phyloP scores from a whole-genome alignment of 1,139 yeast species.

The Kodamaea anthophila region DNA sequence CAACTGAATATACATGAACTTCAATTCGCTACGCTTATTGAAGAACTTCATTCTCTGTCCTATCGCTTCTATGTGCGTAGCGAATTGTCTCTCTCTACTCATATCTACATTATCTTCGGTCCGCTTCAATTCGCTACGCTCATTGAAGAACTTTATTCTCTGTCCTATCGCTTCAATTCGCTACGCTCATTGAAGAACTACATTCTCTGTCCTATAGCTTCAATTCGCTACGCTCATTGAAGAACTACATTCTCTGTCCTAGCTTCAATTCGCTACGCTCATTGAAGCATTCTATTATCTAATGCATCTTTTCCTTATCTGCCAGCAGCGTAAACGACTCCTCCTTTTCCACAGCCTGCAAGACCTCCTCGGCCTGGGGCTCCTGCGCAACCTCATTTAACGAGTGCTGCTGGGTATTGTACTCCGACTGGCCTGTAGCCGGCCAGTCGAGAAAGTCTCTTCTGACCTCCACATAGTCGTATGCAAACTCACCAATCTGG shows the following conservation, averaged over 20 bases:
- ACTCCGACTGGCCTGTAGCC: constrained; percentile 6
- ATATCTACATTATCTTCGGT: no score
- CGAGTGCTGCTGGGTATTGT: constrained; percentile 12
- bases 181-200: neutral
- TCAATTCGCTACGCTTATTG: neutral
- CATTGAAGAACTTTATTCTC: no score
- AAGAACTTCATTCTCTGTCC: no score
- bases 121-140: neutral
- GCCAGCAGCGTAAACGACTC: constrained; percentile 7
- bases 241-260: no score
- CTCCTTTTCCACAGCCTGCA: constrained; percentile 5
- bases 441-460: constrained; percentile 79
- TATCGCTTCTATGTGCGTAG: no score
- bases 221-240: neutral
- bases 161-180: neutral
- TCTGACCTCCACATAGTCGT: constrained; percentile 94
- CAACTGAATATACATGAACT: no score
- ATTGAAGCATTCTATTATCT: neutral
- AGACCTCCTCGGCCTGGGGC: constrained; percentile 2
- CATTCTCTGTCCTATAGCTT: neutral
- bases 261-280: no score
- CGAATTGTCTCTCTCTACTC: no score
- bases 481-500: constrained; percentile 97
- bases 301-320: constrained; percentile 4
- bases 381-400: constrained; percentile 4